Evolutionary conservation across 2,329 filamentous ascomycete genomes (phyloP).

Genomic region (Thermomyces lanuginosus): DNA sequence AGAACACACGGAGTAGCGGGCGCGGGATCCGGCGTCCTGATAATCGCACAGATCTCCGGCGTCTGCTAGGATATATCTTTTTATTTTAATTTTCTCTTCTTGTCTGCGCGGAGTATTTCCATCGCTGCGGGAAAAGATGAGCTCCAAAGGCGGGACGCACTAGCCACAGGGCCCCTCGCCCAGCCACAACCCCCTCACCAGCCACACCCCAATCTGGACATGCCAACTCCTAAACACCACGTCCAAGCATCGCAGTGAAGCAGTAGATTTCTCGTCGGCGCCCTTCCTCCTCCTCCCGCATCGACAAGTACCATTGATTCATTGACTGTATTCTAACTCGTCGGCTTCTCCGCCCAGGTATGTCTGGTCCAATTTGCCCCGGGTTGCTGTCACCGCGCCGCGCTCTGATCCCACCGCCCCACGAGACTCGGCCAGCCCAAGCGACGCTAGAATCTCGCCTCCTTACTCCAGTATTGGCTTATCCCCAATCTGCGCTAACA

Average conservation of each 20-base stretch:
- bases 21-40: too few species aligned
- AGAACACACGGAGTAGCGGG: neutral
- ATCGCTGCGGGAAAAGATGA: too few species aligned
- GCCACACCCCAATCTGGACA: neutral
- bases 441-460: slow-evolving; percentile 1
- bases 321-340: too few species aligned
- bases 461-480: slow-evolving; percentile 1
- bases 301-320: neutral
- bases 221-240: slow-evolving; percentile 6
- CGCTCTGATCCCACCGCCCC: slow-evolving; percentile 4
- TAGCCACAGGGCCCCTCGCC: slow-evolving; percentile 8
- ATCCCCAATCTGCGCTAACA: too few species aligned
- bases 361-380: slow-evolving; percentile 2
- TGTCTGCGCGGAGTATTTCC: too few species aligned
- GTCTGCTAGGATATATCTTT: too few species aligned
- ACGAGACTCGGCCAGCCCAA: slow-evolving; percentile 1
- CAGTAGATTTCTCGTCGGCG: slow-evolving; percentile 5
- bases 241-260: slow-evolving; percentile 3
- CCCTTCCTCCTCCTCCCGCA: neutral
- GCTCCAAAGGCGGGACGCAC: slow-evolving; percentile 1
- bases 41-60: too few species aligned
- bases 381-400: slow-evolving; percentile 4
- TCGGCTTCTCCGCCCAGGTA: too few species aligned
- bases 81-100: neutral
- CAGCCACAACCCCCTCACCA: slow-evolving; percentile 12